phyloP scores from a whole-genome alignment of 148 eudicot genomes.

The Linanthus parryae region DNA sequence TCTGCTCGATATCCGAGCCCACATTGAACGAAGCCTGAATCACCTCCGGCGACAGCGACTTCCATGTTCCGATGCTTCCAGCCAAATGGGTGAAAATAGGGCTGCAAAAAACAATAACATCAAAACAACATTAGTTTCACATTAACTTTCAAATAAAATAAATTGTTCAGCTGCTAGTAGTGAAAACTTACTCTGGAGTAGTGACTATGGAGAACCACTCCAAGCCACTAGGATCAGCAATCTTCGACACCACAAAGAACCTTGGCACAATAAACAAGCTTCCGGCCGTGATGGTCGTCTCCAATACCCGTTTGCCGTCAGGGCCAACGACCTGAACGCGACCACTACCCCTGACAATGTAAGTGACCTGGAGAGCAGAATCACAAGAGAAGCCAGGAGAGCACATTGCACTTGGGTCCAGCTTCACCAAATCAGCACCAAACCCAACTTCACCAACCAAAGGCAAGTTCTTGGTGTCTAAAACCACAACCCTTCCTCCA shows the following conservation, averaged over 20 bases:
- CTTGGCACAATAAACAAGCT: conserved; percentile 75
- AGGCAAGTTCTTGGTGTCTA: conserved; percentile 88
- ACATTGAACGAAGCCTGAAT: conserved; percentile 73
- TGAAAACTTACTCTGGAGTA: conserved; percentile 85
- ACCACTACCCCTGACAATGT: conserved; percentile 74
- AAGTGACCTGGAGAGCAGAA: conserved; percentile 81
- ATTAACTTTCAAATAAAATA: too few relatives aligned
- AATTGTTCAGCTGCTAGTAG: too few relatives aligned
- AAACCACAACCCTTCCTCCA: conserved; percentile 68
- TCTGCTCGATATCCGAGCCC: conserved; percentile 45
- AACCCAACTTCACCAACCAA: conserved; percentile 84
- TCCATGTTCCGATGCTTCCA: conserved; percentile 71
- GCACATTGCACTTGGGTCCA: conserved; percentile 70
- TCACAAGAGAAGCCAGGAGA: conserved; percentile 89
- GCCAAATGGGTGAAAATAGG: conserved; percentile 84
- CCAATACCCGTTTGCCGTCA: conserved; percentile 71
- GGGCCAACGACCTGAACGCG: conserved; percentile 81
- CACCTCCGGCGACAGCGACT: conserved; percentile 73
- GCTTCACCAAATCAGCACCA: conserved; percentile 75
- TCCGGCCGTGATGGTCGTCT: conserved; percentile 58
- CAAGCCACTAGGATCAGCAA: conserved; percentile 64
- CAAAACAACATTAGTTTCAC: too few relatives aligned
- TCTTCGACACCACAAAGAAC: conserved; percentile 82
- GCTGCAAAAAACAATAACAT: too few relatives aligned
- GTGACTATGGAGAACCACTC: conserved; percentile 93